These are phyloP conservation scores for Candida patagonica DNA, from an alignment of 805 yeast genomes.

Conservation along the genomic window DNA sequence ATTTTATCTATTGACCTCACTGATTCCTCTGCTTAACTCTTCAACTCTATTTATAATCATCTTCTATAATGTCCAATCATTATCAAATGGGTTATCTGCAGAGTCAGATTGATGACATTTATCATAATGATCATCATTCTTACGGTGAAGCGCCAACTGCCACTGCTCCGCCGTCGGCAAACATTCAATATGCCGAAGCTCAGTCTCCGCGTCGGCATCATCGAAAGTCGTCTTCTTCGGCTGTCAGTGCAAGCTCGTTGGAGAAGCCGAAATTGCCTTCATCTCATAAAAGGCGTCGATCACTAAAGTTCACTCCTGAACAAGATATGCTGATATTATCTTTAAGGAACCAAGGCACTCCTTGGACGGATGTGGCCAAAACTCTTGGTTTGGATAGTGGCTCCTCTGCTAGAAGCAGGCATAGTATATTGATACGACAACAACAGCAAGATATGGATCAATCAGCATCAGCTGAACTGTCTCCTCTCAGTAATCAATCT, in stretches of 20 bases:
- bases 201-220: no score
- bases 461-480: slow-evolving; percentile 33
- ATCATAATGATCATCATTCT: no score
- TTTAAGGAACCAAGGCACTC: slow-evolving; percentile 49
- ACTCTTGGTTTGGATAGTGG: slow-evolving; percentile 42
- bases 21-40: no score
- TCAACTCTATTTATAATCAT: no score
- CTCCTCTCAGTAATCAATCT: neutral
- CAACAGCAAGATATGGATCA: slow-evolving; percentile 45
- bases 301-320: slow-evolving; percentile 39
- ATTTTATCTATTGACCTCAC: no score
- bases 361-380: slow-evolving; percentile 68
- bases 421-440: slow-evolving; percentile 40
- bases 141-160: no score
- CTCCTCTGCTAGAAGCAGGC: slow-evolving; percentile 9
- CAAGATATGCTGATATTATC: slow-evolving; percentile 58
- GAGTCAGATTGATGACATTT: no score
- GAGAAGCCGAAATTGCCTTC: neutral
- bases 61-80: no score
- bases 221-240: neutral
- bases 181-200: no score
- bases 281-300: slow-evolving; percentile 7
- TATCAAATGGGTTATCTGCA: no score
- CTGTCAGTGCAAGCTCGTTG: no score
- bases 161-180: no score